These are phyloP conservation scores for Syzygium jambos DNA, from an alignment of 345 rosid genomes.

Conservation along the genomic window DNA sequence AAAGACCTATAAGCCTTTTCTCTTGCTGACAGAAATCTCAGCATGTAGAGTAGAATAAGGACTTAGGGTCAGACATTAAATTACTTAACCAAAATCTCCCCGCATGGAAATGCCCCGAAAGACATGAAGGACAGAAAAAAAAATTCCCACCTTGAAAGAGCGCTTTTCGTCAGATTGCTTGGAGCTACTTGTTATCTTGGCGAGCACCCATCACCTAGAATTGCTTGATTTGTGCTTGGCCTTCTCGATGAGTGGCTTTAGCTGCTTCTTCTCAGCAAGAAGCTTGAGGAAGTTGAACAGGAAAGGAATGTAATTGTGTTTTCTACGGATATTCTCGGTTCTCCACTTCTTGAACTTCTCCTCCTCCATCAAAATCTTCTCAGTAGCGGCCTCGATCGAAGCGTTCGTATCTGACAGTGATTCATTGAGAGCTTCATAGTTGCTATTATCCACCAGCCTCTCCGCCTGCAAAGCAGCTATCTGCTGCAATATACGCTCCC, in stretches of 20 bases:
- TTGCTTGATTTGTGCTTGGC: slow-evolving; percentile 83
- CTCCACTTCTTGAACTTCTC: slow-evolving; percentile 97
- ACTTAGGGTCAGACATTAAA: not conserved
- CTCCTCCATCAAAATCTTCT: slow-evolving; percentile 89
- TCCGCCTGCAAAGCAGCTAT: slow-evolving; percentile 45
- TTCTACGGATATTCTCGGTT: slow-evolving; percentile 86
- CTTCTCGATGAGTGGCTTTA: slow-evolving; percentile 94
- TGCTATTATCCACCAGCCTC: slow-evolving; percentile 36
- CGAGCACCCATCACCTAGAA: slow-evolving; percentile 23
- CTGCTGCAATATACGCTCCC: slow-evolving; percentile 77
- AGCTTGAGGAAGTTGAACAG: slow-evolving; percentile 91
- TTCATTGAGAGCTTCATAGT: slow-evolving; percentile 39
- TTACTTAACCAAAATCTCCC: not conserved
- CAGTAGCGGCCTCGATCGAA: slow-evolving; percentile 69
- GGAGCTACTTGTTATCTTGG: not conserved
- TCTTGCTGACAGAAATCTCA: not conserved
- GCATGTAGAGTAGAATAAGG: not conserved
- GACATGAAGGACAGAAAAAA: not conserved
- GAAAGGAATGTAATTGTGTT: slow-evolving; percentile 96
- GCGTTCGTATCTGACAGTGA: slow-evolving; percentile 64
- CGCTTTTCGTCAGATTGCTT: not conserved
- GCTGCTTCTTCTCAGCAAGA: slow-evolving; percentile 98
- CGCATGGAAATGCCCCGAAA: not conserved
- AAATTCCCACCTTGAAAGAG: not conserved
- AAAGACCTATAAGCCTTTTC: not conserved